Percentiles rank a stretch among this genome's conserved stretches.
Evolutionary conservation across 306 rosid species (phyloP).

Genomic region (Vigna trinervia): DNA sequence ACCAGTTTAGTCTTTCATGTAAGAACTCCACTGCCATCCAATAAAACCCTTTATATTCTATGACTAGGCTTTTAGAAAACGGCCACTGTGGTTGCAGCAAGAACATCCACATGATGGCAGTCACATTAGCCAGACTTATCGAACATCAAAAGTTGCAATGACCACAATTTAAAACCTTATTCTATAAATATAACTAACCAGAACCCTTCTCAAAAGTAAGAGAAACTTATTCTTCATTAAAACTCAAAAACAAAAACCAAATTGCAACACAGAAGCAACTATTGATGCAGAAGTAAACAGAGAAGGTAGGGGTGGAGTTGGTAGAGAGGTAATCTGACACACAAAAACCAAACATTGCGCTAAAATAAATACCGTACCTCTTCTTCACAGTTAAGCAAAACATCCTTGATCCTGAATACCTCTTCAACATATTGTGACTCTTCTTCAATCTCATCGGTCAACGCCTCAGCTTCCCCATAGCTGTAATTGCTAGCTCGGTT

Average conservation of each 20-base stretch:
- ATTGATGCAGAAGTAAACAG: constrained; percentile 4
- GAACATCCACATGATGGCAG: too few species aligned
- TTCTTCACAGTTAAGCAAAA: constrained; percentile 51
- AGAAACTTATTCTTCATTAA: constrained; percentile 9
- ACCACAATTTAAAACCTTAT: neutral
- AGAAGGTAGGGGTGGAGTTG: neutral
- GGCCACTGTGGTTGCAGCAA: neutral
- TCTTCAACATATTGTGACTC: constrained; percentile 64
- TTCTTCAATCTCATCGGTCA: constrained; percentile 86
- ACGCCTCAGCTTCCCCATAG: constrained; percentile 83
- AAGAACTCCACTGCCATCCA: constrained; percentile 4
- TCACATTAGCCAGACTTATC: neutral
- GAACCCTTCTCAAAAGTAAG: neutral
- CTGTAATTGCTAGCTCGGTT: constrained; percentile 63
- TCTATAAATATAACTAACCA: neutral
- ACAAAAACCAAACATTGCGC: neutral
- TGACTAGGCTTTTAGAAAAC: neutral
- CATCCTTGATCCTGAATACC: constrained; percentile 74
- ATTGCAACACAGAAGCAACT: constrained; percentile 31
- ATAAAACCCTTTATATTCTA: neutral
- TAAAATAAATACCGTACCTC: constrained; percentile 47
- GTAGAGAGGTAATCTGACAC: neutral
- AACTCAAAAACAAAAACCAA: neutral
- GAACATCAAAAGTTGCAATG: neutral
- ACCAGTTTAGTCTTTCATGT: constrained; percentile 36